A percentile compares a stretch with the other conserved stretches of the same genome.
phyloP scores from a whole-genome alignment of 75 land plant species.

The Pinus albicaulis region DNA sequence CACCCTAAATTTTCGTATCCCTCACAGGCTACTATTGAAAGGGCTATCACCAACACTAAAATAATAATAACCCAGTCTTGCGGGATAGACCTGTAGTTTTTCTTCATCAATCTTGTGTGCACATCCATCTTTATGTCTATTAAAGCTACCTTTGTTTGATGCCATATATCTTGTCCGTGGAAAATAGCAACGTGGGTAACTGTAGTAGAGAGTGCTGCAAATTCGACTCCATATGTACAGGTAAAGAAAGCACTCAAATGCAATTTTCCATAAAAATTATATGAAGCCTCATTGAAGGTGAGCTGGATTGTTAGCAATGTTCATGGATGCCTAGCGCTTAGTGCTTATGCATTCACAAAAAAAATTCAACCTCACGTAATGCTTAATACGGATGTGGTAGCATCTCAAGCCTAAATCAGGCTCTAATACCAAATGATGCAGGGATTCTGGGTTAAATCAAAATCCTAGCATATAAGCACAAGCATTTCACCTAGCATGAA shows the following conservation, averaged over 20 bases:
- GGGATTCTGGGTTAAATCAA: too few relatives aligned
- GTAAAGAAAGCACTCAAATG: constrained; percentile 56
- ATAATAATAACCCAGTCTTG: constrained; percentile 44
- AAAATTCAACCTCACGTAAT: too few relatives aligned
- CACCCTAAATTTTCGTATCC: constrained; percentile 40
- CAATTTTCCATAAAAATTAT: constrained; percentile 34
- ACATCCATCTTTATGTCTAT: constrained; percentile 24
- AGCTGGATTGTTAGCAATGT: constrained; percentile 27
- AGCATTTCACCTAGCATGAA: too few relatives aligned
- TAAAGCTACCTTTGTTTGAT: constrained; percentile 26
- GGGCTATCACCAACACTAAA: constrained; percentile 8
- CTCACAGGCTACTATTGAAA: constrained; percentile 30
- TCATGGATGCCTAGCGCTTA: too few relatives aligned
- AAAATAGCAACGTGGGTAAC: constrained; percentile 63
- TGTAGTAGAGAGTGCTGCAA: constrained; percentile 60
- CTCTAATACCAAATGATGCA: too few relatives aligned
- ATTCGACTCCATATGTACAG: constrained; percentile 54
- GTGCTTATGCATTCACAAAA: too few relatives aligned
- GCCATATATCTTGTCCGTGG: constrained; percentile 65
- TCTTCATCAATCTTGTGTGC: constrained; percentile 64
- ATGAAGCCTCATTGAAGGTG: constrained; percentile 23
- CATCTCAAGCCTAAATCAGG: too few relatives aligned
- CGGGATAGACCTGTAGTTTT: constrained; percentile 51
- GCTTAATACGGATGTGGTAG: too few relatives aligned
- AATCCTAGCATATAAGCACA: too few relatives aligned